Evolutionary conservation across 2,329 filamentous ascomycete species (phyloP).

Genomic region (Camptophora hylomeconis): DNA sequence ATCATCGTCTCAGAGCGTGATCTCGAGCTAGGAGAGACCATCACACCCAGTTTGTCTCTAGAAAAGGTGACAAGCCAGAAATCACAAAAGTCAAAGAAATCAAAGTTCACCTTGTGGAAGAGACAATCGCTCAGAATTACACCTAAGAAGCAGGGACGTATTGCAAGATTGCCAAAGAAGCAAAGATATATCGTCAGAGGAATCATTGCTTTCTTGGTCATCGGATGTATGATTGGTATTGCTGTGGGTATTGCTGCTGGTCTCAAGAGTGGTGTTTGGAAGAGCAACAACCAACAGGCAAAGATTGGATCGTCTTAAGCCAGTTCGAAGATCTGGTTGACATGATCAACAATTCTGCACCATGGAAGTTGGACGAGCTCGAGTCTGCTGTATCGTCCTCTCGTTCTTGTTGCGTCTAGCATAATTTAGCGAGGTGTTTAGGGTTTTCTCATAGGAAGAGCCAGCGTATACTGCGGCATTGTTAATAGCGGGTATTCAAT

Average conservation of each 20-base stretch:
- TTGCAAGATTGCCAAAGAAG: slow-evolving; percentile 22
- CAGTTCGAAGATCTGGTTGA: no score
- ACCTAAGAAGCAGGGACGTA: slow-evolving; percentile 22
- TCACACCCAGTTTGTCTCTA: slow-evolving; percentile 11
- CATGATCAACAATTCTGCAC: no score
- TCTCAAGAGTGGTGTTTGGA: slow-evolving; percentile 32
- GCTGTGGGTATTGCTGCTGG: slow-evolving; percentile 32
- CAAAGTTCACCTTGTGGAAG: slow-evolving; percentile 11
- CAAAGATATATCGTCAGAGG: slow-evolving; percentile 28
- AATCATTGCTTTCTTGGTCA: slow-evolving; percentile 27
- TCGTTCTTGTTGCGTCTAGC: no score
- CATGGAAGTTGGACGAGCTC: no score
- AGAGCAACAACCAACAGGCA: slow-evolving; percentile 21
- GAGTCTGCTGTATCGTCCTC: no score
- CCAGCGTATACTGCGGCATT: no score
- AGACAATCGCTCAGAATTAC: slow-evolving; percentile 19
- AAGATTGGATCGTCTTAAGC: slow-evolving; percentile 19
- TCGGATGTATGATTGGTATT: slow-evolving; percentile 32
- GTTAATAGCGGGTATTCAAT: no score
- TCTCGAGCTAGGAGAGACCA: slow-evolving; percentile 6
- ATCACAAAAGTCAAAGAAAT: not conserved
- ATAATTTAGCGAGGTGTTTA: no score
- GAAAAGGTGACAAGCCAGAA: slow-evolving; percentile 14
- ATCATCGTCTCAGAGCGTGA: slow-evolving; percentile 7
- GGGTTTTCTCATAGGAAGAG: no score